Evolutionary conservation across 164 flowering plant species (phyloP).

Genomic region (Euptelea pleiosperma): DNA sequence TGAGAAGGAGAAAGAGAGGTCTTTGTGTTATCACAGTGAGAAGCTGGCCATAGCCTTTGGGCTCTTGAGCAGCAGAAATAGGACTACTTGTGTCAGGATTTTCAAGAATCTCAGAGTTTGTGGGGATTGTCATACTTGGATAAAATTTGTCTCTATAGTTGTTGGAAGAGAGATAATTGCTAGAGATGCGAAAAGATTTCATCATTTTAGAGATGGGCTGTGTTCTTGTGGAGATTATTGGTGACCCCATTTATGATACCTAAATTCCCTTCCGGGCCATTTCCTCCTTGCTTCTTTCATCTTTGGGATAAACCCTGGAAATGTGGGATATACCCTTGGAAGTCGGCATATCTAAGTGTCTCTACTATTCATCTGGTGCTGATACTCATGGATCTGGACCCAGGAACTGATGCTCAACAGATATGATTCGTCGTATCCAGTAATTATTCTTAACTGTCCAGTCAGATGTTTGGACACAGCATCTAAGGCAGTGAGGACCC

Average conservation of each 20-base stretch:
- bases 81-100: conserved; percentile 33
- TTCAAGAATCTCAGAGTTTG: conserved; percentile 56
- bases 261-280: neutral
- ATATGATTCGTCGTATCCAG: too few species aligned
- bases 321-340: too few species aligned
- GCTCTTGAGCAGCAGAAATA: conserved; percentile 21
- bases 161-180: conserved; percentile 44
- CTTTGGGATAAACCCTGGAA: too few species aligned
- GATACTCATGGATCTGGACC: too few species aligned
- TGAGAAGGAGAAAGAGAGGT: conserved; percentile 37
- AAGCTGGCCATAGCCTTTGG: conserved; percentile 53
- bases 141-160: conserved; percentile 37
- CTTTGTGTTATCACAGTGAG: conserved; percentile 49
- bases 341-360: too few species aligned
- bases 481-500: too few species aligned
- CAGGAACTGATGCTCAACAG: too few species aligned
- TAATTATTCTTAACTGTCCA: too few species aligned
- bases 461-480: too few species aligned
- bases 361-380: too few species aligned
- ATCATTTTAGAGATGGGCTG: conserved; percentile 40
- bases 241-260: conserved; percentile 23
- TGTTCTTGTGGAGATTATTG: conserved; percentile 54
- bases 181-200: conserved; percentile 55
- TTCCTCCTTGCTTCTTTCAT: too few species aligned
- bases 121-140: conserved; percentile 54